These are phyloP conservation scores for Fusarium equiseti DNA, from an alignment of 2,329 filamentous ascomycete genomes.

Conservation along the genomic window DNA sequence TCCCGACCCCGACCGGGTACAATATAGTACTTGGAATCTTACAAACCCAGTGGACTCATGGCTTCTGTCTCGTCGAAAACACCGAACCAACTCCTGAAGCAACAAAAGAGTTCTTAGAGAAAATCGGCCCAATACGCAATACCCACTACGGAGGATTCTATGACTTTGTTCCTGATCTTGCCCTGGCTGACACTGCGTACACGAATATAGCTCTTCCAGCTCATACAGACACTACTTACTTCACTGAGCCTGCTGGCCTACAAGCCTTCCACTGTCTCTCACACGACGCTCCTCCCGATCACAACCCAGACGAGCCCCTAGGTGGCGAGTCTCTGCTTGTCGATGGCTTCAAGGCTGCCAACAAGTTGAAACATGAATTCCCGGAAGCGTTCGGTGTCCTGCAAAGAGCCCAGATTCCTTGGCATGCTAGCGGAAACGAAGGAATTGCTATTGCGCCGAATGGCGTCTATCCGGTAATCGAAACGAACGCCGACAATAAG, in stretches of 20 bases:
- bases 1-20: background rate
- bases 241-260: slow-evolving; percentile 89
- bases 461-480: slow-evolving; percentile 77
- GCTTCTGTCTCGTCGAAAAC: slow-evolving; percentile 81
- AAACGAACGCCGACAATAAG: slow-evolving; percentile 59
- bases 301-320: slow-evolving; percentile 49
- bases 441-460: slow-evolving; percentile 84
- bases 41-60: slow-evolving; percentile 68
- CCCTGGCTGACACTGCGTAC: slow-evolving; percentile 91
- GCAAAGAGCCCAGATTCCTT: slow-evolving; percentile 69
- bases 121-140: slow-evolving; percentile 86
- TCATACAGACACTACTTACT: slow-evolving; percentile 97
- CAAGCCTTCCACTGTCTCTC: slow-evolving; percentile 94
- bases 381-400: slow-evolving; percentile 70
- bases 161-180: slow-evolving; percentile 90
- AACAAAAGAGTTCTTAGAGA: slow-evolving; percentile 80
- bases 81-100: slow-evolving; percentile 75
- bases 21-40: slow-evolving; percentile 10
- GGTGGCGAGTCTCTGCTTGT: slow-evolving; percentile 87
- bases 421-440: slow-evolving; percentile 90
- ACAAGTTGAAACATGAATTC: slow-evolving; percentile 66
- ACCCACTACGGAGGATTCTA: slow-evolving; percentile 88
- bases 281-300: slow-evolving; percentile 62
- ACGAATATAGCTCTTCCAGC: slow-evolving; percentile 84
- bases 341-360: slow-evolving; percentile 84